Evolutionary conservation across 306 rosid species (phyloP), one percentile per base, ranked within the genome.

Genomic region (Pueraria montana): DNA sequence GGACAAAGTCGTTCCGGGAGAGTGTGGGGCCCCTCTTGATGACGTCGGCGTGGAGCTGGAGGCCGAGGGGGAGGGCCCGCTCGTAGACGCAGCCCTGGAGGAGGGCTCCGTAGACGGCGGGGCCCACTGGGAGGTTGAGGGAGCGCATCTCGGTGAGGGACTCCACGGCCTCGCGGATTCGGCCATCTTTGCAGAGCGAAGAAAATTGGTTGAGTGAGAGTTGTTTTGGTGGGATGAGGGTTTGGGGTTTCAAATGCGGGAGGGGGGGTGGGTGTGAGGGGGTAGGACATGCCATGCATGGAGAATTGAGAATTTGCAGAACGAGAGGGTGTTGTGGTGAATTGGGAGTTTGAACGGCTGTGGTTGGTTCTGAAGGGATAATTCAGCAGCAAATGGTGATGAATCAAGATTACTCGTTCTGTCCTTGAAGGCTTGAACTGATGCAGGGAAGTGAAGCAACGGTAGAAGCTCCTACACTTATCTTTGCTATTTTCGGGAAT

Each of bases 11-110:
- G 72, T 93, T 89, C 9, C 53, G 32, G 0, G 83, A 34, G 64
- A 82, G 81, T 6, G 48, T 3, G 1, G 84, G 79, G 7, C 97
- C 95, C 30, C 40, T 87, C 84, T 95, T 91, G 17, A 93, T 79
- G 38, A 95, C 48, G 16, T 85, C 89, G 3, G 90, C 88, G 76
- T 93, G 98, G 80, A 95, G 79, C 84, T 95, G 97, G 86, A 76
- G 89, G 40, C 95, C 98, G 17, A 86, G 52, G 2, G 72, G 85
- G 50, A 95, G 90, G 76, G 83, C 93, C 56, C 97, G 87, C 20
- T 88, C 88, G 86, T 87, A 86, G 49, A 95, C 94, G 75, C 97
- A 93, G 16, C 89, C 93, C 81, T 95, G 98, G 18, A 95, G 97
- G 21, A 95, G 91, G 64, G 89, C 91, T 0, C 94, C 94, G 74